Evolutionary conservation across 441 rosid genomes (phyloP).

Genomic region (Pelargonium exstipulatum): DNA sequence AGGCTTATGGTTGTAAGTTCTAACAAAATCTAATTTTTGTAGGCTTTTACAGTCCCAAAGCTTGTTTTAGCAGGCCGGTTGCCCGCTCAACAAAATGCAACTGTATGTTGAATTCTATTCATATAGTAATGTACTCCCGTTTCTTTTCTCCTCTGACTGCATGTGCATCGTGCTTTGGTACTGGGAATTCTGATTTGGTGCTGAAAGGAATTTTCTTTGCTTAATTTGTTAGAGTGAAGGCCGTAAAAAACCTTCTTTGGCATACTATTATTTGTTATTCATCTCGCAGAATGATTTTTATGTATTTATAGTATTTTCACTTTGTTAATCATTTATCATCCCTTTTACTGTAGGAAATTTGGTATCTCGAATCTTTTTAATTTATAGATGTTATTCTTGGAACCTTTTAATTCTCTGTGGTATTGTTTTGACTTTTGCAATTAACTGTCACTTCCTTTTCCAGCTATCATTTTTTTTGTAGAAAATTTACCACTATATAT

Average conservation of each 20-base stretch:
- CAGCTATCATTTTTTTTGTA: slow-evolving; percentile 7
- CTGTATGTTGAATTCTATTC: slow-evolving; percentile 51
- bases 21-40: slow-evolving; percentile 29
- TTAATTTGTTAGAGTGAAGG: background rate
- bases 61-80: slow-evolving; percentile 98
- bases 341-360: background rate
- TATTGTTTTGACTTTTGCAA: background rate
- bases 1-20: background rate
- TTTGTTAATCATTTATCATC: background rate
- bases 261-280: background rate
- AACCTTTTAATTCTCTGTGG: background rate
- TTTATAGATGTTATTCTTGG: background rate
- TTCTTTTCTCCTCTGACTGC: slow-evolving; percentile 18
- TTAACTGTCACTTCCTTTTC: background rate
- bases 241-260: background rate
- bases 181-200: slow-evolving; percentile 5
- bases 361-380: background rate
- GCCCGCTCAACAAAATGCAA: slow-evolving; percentile 99
- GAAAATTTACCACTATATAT: slow-evolving; percentile 14
- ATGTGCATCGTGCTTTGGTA: slow-evolving; percentile 4
- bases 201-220: background rate
- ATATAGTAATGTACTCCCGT: background rate
- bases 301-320: background rate
- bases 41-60: slow-evolving; percentile 98
- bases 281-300: background rate